Evolutionary conservation across 352 stramenopile genomes (phyloP).

Genomic region (Thraustochytrium sp.): DNA sequence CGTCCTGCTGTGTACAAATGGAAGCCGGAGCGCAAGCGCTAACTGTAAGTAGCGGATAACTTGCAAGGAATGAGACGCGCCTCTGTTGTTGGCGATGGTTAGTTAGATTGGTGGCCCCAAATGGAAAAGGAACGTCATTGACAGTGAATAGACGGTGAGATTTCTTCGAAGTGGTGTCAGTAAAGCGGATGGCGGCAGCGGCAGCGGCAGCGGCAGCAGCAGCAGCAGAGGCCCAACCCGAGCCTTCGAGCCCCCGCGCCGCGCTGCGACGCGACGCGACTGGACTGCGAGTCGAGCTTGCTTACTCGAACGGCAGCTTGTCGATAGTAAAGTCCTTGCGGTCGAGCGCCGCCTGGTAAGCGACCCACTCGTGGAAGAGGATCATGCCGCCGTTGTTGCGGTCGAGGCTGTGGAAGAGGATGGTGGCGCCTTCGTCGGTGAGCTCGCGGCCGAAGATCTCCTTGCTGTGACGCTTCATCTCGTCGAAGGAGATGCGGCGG

Average conservation of each 20-base stretch:
- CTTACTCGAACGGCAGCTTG: conserved; percentile 38
- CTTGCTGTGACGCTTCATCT: conserved; percentile 42
- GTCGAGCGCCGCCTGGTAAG: conserved; percentile 39
- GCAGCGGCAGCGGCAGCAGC: too few species aligned
- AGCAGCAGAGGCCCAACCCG: too few species aligned
- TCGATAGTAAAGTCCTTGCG: conserved; percentile 28
- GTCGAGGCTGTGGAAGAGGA: conserved; percentile 41
- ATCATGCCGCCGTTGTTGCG: conserved; percentile 36
- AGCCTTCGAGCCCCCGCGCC: too few species aligned
- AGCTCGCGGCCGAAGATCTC: conserved; percentile 40
- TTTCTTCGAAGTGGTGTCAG: too few species aligned
- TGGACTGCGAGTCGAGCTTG: too few species aligned
- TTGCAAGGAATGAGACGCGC: too few species aligned
- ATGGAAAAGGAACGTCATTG: too few species aligned
- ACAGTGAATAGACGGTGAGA: too few species aligned
- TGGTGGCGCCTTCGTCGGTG: conserved; percentile 2
- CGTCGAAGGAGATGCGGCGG: conserved; percentile 34
- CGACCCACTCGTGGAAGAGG: conserved; percentile 44
- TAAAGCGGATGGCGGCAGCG: too few species aligned
- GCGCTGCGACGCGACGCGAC: too few species aligned
- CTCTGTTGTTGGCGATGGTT: too few species aligned
- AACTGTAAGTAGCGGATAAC: conserved; percentile 24
- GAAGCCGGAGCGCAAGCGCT: conserved; percentile 78
- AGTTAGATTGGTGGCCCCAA: too few species aligned
- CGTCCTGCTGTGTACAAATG: conserved; percentile 72